These are phyloP conservation scores for Trichophyton verrucosum DNA, from an alignment of 2,329 filamentous ascomycete species.

Conservation along the genomic window DNA sequence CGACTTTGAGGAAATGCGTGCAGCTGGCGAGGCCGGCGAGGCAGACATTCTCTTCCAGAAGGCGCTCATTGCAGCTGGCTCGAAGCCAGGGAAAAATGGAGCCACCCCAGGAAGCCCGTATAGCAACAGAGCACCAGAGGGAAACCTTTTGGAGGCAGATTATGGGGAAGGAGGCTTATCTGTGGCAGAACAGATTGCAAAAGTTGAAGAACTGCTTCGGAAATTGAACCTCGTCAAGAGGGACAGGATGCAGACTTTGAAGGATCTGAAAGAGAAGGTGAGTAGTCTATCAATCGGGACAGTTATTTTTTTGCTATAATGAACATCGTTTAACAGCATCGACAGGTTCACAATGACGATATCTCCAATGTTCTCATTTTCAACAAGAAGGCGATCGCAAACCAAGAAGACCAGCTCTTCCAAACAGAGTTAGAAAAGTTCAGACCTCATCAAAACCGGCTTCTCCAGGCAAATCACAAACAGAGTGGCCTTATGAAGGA, in stretches of 20 bases:
- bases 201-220: constrained; percentile 79
- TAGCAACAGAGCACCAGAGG: constrained; percentile 46
- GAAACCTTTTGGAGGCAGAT: constrained; percentile 79
- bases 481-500: constrained; percentile 92
- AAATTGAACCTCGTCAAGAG: constrained; percentile 86
- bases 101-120: constrained; percentile 41
- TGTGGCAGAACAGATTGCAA: constrained; percentile 77
- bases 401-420: constrained; percentile 84
- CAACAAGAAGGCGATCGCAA: constrained; percentile 92
- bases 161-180: constrained; percentile 69
- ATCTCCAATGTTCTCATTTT: constrained; percentile 95
- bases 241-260: constrained; percentile 80
- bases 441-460: constrained; percentile 75
- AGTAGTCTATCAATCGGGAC: neutral
- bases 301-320: too few species aligned
- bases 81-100: constrained; percentile 43
- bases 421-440: constrained; percentile 97
- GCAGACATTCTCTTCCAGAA: constrained; percentile 80
- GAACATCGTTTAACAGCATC: neutral
- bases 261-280: constrained; percentile 96
- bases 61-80: constrained; percentile 67
- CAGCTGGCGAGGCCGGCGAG: constrained; percentile 73
- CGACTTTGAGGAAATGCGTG: constrained; percentile 92
- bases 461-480: constrained; percentile 90
- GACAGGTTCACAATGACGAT: constrained; percentile 86